Percentiles rank a stretch among this genome's conserved stretches.
Conservation (phyloP, 2,329 filamentous ascomycete genomes). For the Daldinia sp. region DNA sequence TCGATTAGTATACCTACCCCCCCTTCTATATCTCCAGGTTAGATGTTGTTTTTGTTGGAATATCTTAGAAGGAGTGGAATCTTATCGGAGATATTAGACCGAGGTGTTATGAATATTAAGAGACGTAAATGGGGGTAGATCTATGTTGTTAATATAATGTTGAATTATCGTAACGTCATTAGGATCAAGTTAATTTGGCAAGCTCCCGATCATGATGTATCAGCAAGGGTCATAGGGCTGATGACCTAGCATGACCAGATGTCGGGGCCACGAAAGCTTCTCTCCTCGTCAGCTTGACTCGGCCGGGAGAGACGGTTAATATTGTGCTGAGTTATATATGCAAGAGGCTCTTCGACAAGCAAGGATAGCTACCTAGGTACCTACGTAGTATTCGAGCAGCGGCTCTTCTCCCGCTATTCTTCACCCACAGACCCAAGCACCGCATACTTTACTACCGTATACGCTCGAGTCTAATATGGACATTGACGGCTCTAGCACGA, state of each 20-base stretch:
- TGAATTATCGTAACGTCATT: constrained; percentile 2
- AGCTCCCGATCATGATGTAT: too few relatives aligned
- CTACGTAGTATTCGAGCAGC: constrained; percentile 4
- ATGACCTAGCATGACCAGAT: neutral
- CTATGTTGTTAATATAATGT: neutral
- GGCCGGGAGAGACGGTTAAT: constrained; percentile 12
- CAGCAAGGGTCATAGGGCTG: neutral
- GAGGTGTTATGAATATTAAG: neutral
- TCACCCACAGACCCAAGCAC: neutral
- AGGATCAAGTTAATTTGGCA: neutral
- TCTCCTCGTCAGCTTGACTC: neutral
- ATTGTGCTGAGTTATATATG: constrained; percentile 7
- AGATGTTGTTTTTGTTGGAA: constrained; percentile 9
- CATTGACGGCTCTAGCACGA: neutral
- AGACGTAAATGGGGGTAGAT: neutral
- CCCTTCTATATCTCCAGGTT: constrained; percentile 10
- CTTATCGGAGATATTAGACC: neutral
- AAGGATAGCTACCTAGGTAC: neutral
- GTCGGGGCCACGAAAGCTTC: constrained; percentile 13
- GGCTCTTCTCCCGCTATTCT: constrained; percentile 12
- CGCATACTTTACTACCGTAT: neutral
- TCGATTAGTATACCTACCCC: constrained; percentile 20
- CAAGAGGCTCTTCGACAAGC: constrained; percentile 14
- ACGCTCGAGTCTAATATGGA: neutral
- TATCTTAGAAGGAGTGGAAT: constrained; percentile 6